These are phyloP conservation scores for Dalbergia oliveri DNA, from an alignment of 306 rosid genomes.

Conservation along the genomic window DNA sequence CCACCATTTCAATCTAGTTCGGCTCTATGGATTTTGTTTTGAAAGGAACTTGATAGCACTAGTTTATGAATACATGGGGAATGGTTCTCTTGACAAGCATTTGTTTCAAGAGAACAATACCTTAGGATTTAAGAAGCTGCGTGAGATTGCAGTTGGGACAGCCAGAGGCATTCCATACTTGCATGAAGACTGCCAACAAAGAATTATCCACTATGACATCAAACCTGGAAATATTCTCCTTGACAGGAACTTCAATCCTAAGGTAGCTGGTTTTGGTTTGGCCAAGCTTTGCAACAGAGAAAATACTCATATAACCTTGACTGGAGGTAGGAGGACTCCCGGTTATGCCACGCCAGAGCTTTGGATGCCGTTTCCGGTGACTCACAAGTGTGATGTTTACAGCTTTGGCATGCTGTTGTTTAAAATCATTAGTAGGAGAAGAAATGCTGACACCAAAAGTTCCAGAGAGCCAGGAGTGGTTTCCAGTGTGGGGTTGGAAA, in stretches of 20 bases:
- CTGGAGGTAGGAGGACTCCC: constrained; percentile 54
- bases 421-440: constrained; percentile 50
- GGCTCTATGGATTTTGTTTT: constrained; percentile 51
- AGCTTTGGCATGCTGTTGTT: constrained; percentile 60
- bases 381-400: constrained; percentile 58
- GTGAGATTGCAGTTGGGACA: constrained; percentile 49
- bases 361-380: constrained; percentile 51
- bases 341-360: constrained; percentile 59
- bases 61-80: constrained; percentile 51
- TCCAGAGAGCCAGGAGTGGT: constrained; percentile 49
- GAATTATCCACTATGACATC: constrained; percentile 58
- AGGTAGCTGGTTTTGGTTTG: constrained; percentile 59
- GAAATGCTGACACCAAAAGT: constrained; percentile 32
- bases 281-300: constrained; percentile 49
- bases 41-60: constrained; percentile 47
- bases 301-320: constrained; percentile 43
- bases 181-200: constrained; percentile 60
- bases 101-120: constrained; percentile 27
- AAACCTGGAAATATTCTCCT: constrained; percentile 60
- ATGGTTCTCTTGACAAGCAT: constrained; percentile 52
- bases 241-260: constrained; percentile 40
- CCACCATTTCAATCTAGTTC: constrained; percentile 53
- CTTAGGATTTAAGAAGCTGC: constrained; percentile 47
- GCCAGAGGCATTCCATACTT: constrained; percentile 54
- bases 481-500: constrained; percentile 54